Evolutionary conservation across 306 rosid genomes (phyloP).

Genomic region (Dicorynia guianensis): DNA sequence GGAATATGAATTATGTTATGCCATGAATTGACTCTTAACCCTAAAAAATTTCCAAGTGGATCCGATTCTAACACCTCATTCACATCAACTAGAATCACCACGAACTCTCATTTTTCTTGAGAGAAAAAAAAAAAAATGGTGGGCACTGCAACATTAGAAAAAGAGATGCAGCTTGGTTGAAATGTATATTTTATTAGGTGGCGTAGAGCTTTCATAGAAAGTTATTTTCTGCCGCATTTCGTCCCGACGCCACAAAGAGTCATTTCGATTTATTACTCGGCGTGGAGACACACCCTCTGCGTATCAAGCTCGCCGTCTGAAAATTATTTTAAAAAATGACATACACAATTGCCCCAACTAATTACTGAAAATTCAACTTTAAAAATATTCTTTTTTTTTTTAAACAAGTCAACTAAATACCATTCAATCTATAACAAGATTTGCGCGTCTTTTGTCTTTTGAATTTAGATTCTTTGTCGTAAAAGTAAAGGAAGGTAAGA

Average conservation of each 20-base stretch:
- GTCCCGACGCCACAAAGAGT: background rate
- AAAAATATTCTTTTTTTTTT: too few species aligned
- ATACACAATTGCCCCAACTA: background rate
- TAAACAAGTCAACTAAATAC: too few species aligned
- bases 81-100: constrained; percentile 36
- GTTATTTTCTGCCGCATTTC: background rate
- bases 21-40: constrained; percentile 35
- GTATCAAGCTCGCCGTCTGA: background rate
- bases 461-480: too few species aligned
- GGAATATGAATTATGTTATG: constrained; percentile 45
- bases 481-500: too few species aligned
- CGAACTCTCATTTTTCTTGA: too few species aligned
- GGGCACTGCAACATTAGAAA: background rate
- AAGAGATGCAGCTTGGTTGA: constrained; percentile 18
- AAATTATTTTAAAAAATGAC: constrained; percentile 3
- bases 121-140: too few species aligned
- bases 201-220: background rate
- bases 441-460: too few species aligned
- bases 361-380: background rate
- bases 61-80: constrained; percentile 31
- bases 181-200: constrained; percentile 12
- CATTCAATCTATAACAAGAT: too few species aligned
- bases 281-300: constrained; percentile 24
- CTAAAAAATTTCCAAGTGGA: constrained; percentile 37
- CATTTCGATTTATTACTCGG: constrained; percentile 10